Percentiles rank a stretch among this genome's conserved stretches.
These are phyloP conservation scores for Talaromyces stipitatus DNA, from an alignment of 495 filamentous ascomycete species.

Conservation along the genomic window DNA sequence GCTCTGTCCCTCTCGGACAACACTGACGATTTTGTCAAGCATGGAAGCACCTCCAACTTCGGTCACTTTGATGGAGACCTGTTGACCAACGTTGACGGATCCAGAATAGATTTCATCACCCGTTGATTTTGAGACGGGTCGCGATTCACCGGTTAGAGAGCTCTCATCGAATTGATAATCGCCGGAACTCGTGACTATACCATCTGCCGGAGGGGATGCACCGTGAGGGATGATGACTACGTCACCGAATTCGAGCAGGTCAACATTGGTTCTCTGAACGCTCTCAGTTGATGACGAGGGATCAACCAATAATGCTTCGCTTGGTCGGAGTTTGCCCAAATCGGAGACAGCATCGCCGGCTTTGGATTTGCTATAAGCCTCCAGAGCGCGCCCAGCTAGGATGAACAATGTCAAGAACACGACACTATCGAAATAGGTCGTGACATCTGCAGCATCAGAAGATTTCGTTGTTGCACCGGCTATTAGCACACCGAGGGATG, in stretches of 20 bases:
- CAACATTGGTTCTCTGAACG: constrained; percentile 48
- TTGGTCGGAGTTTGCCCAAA: constrained; percentile 70
- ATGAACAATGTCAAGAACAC: constrained; percentile 92
- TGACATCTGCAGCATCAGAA: constrained; percentile 34
- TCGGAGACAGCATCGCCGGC: constrained; percentile 82
- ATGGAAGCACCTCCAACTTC: constrained; percentile 71
- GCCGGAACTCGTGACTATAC: constrained; percentile 52
- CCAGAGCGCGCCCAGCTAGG: constrained; percentile 69
- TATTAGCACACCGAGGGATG: constrained; percentile 72
- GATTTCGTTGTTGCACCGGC: constrained; percentile 48
- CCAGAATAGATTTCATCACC: constrained; percentile 77
- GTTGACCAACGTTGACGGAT: constrained; percentile 72
- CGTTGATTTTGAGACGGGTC: constrained; percentile 57
- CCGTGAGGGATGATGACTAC: constrained; percentile 69
- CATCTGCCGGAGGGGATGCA: constrained; percentile 79
- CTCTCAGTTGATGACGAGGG: constrained; percentile 4
- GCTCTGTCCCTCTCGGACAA: constrained; percentile 87
- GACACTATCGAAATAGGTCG: constrained; percentile 89
- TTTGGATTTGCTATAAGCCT: constrained; percentile 88
- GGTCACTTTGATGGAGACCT: constrained; percentile 63
- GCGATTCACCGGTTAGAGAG: constrained; percentile 83
- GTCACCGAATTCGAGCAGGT: constrained; percentile 79
- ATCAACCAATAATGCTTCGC: constrained; percentile 56
- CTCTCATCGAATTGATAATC: constrained; percentile 77
- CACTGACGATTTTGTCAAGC: constrained; percentile 85